These are phyloP conservation scores for Aspergillaceae sp. DNA, from an alignment of 2,329 filamentous ascomycete genomes.

Conservation along the genomic window DNA sequence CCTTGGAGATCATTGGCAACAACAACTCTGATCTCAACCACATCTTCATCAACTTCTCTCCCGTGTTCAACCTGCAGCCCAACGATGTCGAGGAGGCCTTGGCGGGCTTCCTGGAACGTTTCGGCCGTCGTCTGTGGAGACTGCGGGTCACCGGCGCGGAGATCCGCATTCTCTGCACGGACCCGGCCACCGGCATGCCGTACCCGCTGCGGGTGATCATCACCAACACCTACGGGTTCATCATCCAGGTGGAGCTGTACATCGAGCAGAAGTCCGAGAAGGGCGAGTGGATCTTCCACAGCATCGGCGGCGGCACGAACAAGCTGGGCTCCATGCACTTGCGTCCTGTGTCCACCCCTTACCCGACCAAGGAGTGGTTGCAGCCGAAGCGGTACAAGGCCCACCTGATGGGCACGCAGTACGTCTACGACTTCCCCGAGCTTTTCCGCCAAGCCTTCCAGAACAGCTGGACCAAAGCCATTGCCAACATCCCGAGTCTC, in stretches of 20 bases:
- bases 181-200: conserved; percentile 70
- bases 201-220: conserved; percentile 94
- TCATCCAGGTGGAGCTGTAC: conserved; percentile 96
- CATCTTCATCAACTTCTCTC: conserved; percentile 99
- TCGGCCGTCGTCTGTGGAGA: conserved; percentile 89
- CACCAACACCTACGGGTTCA: conserved; percentile 95
- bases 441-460: conserved; percentile 96
- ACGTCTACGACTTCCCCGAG: conserved; percentile 99
- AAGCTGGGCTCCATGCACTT: conserved; percentile 95
- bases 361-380: conserved; percentile 96
- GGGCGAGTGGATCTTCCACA: conserved; percentile 97
- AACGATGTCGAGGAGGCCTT: conserved; percentile 86
- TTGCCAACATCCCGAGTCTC: conserved; percentile 64
- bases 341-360: conserved; percentile 80
- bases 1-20: conserved; percentile 96
- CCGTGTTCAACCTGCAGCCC: conserved; percentile 86
- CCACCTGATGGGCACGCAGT: conserved; percentile 97
- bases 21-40: conserved; percentile 99
- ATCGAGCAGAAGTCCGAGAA: conserved; percentile 97
- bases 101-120: conserved; percentile 90
- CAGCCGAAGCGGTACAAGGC: conserved; percentile 99
- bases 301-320: conserved; percentile 85
- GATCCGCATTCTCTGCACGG: conserved; percentile 96
- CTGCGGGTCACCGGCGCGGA: conserved; percentile 94
- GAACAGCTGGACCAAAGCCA: conserved; percentile 78